Conservation (phyloP, 2,329 filamentous ascomycete genomes). For the Fusarium cicatricum region DNA sequence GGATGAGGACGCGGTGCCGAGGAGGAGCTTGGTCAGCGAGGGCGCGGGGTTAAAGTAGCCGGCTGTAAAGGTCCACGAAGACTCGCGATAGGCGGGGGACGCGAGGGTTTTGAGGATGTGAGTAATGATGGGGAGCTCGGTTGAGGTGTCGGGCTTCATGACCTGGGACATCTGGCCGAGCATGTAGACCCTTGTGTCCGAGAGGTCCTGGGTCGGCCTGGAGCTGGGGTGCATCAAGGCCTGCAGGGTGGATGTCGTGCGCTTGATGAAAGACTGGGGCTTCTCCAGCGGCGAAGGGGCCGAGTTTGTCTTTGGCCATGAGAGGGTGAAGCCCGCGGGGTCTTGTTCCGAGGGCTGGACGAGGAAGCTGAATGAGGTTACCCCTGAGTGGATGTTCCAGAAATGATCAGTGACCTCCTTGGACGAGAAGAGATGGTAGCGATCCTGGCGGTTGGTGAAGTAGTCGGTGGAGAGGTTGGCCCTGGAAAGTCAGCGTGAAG, state of each 20-base stretch:
- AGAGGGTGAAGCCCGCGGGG: conserved; percentile 64
- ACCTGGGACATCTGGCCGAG: conserved; percentile 89
- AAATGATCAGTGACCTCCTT: conserved; percentile 85
- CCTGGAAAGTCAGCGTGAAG: conserved; percentile 43
- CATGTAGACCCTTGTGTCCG: conserved; percentile 82
- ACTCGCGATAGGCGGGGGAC: conserved; percentile 67
- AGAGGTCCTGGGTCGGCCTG: conserved; percentile 31
- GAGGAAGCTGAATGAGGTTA: conserved; percentile 83
- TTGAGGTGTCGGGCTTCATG: conserved; percentile 80
- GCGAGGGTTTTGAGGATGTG: conserved; percentile 76
- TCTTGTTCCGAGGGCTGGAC: conserved; percentile 69
- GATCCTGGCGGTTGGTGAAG: conserved; percentile 93
- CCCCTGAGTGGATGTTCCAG: conserved; percentile 75
- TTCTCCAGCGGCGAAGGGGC: conserved; percentile 78
- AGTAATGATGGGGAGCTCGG: conserved; percentile 84
- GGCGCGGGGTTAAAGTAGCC: conserved; percentile 98
- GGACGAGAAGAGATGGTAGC: conserved; percentile 91
- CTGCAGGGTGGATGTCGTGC: conserved; percentile 72
- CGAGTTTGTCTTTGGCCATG: conserved; percentile 80
- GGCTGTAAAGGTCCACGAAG: conserved; percentile 94
- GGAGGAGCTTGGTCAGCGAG: conserved; percentile 79
- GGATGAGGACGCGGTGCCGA: conserved; percentile 72
- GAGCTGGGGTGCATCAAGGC: conserved; percentile 65
- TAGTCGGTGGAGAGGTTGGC: conserved; percentile 94
- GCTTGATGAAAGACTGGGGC: conserved; percentile 72